Evolutionary conservation across 306 rosid species (phyloP).

Genomic region (Corylus avellana): DNA sequence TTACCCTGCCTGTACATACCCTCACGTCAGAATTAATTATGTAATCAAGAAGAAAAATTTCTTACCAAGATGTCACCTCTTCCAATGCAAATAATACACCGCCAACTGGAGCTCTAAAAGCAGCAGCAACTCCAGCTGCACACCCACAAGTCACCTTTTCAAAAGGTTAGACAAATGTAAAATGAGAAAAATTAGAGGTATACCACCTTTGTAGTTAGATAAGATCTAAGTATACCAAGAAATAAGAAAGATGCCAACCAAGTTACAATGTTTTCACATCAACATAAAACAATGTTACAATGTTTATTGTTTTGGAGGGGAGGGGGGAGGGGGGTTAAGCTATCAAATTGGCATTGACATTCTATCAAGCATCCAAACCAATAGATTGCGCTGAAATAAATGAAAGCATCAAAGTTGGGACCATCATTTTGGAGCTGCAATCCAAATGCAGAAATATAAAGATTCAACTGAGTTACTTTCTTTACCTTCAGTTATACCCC

Average conservation of each 20-base stretch:
- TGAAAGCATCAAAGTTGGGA: not conserved
- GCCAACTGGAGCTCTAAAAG: conserved; percentile 99
- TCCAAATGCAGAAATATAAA: not conserved
- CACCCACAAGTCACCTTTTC: conserved; percentile 97
- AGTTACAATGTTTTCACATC: conserved; percentile 4
- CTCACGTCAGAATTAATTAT: not conserved
- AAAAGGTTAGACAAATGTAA: conserved; percentile 31
- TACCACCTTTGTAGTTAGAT: not conserved
- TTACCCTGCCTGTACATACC: not conserved
- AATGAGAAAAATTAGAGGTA: conserved; percentile 20
- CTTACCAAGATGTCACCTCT: conserved; percentile 97
- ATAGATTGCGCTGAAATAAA: not conserved
- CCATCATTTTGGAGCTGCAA: not conserved
- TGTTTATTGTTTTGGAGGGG: too few species aligned
- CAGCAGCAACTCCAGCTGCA: conserved; percentile 99
- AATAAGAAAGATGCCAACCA: not conserved
- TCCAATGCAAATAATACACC: conserved; percentile 97
- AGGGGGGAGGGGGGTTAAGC: not conserved
- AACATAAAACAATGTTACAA: not conserved
- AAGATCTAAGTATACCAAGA: not conserved
- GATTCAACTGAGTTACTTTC: not conserved
- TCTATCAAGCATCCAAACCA: not conserved
- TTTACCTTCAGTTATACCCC: not conserved
- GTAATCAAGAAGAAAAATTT: conserved; percentile 27
- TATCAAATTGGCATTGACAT: not conserved